Evolutionary conservation across 148 eudicot genomes (phyloP).

Genomic region (Chenopodium suecicum): DNA sequence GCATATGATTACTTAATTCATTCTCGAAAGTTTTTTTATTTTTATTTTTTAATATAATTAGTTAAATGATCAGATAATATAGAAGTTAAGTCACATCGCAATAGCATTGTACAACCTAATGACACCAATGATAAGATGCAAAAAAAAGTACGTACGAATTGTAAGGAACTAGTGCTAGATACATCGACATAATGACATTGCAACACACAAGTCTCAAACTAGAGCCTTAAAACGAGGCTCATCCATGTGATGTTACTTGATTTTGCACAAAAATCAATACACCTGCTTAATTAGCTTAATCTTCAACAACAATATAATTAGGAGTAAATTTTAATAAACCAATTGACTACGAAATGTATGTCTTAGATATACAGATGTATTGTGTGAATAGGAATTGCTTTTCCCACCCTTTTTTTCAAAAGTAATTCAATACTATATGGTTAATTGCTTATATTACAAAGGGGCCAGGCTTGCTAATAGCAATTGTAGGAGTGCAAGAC

Average conservation of each 20-base stretch:
- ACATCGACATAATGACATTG: background rate
- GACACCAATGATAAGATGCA: background rate
- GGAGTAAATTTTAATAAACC: background rate
- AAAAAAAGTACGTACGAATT: background rate
- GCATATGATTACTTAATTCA: too few species aligned
- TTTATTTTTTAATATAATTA: too few species aligned
- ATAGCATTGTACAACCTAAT: too few species aligned
- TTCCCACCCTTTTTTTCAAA: background rate
- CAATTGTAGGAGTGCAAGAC: too few species aligned
- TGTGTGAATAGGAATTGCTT: background rate
- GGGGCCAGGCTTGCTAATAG: too few species aligned
- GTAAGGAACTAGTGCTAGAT: background rate
- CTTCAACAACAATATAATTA: slow-evolving; percentile 10
- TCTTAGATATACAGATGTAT: background rate
- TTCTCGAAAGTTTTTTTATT: too few species aligned
- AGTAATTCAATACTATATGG: too few species aligned
- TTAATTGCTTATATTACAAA: too few species aligned
- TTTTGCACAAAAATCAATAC: slow-evolving; percentile 13
- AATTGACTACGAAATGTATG: background rate
- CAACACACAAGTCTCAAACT: slow-evolving; percentile 1
- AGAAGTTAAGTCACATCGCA: too few species aligned
- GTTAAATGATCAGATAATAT: too few species aligned
- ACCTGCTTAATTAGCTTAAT: background rate
- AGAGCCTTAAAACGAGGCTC: slow-evolving; percentile 14
- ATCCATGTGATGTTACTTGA: slow-evolving; percentile 23